phyloP scores from a whole-genome alignment of 306 rosid genomes.

The Medicago ruthenica region DNA sequence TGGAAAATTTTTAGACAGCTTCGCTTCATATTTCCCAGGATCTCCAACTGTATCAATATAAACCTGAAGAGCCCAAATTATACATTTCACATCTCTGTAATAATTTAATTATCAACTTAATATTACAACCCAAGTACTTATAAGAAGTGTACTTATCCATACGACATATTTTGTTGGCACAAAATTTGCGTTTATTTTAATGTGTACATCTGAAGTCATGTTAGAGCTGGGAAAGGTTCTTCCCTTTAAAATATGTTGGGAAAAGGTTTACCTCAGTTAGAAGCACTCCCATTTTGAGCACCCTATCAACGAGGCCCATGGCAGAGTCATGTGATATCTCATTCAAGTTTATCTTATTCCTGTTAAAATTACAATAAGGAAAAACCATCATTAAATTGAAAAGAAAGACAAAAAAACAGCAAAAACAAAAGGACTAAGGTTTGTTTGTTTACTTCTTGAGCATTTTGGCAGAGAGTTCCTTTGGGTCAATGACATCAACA shows the following conservation, averaged over 20 bases:
- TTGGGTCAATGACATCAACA: conserved; percentile 84
- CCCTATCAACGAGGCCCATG: conserved; percentile 71
- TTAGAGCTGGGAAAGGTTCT: neutral
- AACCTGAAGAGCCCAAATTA: conserved; percentile 62
- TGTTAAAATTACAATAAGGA: conserved; percentile 44
- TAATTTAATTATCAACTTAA: conserved; percentile 5
- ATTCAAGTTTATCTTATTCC: conserved; percentile 84
- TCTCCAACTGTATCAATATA: conserved; percentile 94
- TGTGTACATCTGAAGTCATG: no score
- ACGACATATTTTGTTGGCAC: neutral
- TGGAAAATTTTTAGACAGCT: conserved; percentile 74
- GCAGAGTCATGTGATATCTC: conserved; percentile 94
- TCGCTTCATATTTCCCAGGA: conserved; percentile 75
- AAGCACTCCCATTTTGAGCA: conserved; percentile 81
- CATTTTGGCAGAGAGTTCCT: conserved; percentile 89
- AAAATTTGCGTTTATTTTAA: neutral
- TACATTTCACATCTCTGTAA: conserved; percentile 18
- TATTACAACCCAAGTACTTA: neutral
- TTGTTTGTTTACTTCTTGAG: conserved; percentile 59
- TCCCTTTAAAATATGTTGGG: neutral
- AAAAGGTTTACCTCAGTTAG: conserved; percentile 73
- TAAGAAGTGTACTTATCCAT: neutral
- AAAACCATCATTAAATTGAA: conserved; percentile 2
- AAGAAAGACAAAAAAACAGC: neutral
- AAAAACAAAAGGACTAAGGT: neutral